A percentile compares a stretch with the other conserved stretches of the same genome.
Conservation (phyloP, 169 alveolate genomes). For the Plasmodium gonderi region DNA sequence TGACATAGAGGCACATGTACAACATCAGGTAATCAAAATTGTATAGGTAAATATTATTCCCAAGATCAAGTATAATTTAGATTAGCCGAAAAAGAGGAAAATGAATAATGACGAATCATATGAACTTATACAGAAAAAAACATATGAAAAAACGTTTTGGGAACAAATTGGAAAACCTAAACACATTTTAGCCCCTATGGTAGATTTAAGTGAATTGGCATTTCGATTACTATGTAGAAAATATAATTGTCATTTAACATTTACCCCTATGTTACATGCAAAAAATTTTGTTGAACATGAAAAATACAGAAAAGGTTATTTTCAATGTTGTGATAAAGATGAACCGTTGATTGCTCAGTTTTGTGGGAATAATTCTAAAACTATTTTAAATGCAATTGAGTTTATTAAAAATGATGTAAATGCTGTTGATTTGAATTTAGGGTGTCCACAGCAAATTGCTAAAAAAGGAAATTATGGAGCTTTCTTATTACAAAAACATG, state of each 20-base stretch:
- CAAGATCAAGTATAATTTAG: not conserved
- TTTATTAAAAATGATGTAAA: constrained; percentile 90
- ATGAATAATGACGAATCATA: not conserved
- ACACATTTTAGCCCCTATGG: constrained; percentile 85
- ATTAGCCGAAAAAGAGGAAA: not conserved
- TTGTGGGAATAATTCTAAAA: constrained; percentile 92
- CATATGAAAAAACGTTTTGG: constrained; percentile 78
- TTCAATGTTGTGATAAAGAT: constrained; percentile 79
- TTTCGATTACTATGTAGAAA: constrained; percentile 89
- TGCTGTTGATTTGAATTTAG: constrained; percentile 94
- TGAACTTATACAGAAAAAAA: constrained; percentile 5
- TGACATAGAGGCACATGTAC: not conserved
- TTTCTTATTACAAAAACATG: constrained; percentile 91
- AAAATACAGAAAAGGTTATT: constrained; percentile 78
- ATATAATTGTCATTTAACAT: constrained; percentile 90
- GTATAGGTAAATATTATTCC: not conserved
- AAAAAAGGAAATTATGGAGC: constrained; percentile 94
- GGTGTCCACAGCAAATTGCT: constrained; percentile 96
- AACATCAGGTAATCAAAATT: not conserved
- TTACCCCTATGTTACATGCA: constrained; percentile 94
- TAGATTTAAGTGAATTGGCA: constrained; percentile 84
- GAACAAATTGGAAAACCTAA: constrained; percentile 78
- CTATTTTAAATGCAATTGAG: constrained; percentile 87
- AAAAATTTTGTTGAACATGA: constrained; percentile 85
- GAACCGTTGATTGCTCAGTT: constrained; percentile 90